Evolutionary conservation across 768 basidiomycete species (phyloP).

Genomic region (Chalciporus sphaerocephalus): DNA sequence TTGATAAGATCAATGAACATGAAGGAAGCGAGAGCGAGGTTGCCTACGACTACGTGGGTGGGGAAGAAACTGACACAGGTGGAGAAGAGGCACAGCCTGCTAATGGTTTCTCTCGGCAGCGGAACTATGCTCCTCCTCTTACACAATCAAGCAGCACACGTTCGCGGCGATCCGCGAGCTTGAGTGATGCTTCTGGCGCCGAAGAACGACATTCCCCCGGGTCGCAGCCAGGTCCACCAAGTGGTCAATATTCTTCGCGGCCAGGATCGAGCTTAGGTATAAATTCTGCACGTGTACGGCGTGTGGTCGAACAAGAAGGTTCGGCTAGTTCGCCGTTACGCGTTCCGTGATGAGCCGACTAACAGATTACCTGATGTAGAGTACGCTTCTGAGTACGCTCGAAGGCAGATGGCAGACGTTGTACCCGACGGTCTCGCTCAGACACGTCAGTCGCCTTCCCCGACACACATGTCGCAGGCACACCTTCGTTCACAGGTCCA

Average conservation of each 20-base stretch:
- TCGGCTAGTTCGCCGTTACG: conserved; percentile 12
- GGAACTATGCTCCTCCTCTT: conserved; percentile 23
- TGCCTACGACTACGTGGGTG: conserved; percentile 26
- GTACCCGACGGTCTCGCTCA: conserved; percentile 16
- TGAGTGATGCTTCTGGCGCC: conserved; percentile 54
- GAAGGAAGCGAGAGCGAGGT: conserved; percentile 41
- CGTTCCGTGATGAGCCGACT: conserved; percentile 2
- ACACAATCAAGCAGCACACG: conserved; percentile 45
- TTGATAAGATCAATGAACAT: conserved; percentile 48
- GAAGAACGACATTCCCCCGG: conserved; percentile 28
- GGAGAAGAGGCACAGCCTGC: conserved; percentile 27
- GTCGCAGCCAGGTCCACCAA: conserved; percentile 11
- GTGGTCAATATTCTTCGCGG: conserved; percentile 27
- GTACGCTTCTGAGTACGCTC: conserved; percentile 24
- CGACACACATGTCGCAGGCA: conserved; percentile 35
- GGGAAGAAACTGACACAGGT: conserved; percentile 41
- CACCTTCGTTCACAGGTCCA: conserved; percentile 31
- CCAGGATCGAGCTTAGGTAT: conserved; percentile 45
- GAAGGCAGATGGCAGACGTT: conserved; percentile 12
- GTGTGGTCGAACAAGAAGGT: conserved; percentile 45
- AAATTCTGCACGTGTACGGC: conserved; percentile 34
- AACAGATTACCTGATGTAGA: conserved; percentile 16
- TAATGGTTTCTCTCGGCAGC: conserved; percentile 26
- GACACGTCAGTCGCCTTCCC: conserved; percentile 53
- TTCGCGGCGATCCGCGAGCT: conserved; percentile 70